phyloP scores from a whole-genome alignment of 164 flowering plant genomes.

The Paratinospora sagittata region DNA sequence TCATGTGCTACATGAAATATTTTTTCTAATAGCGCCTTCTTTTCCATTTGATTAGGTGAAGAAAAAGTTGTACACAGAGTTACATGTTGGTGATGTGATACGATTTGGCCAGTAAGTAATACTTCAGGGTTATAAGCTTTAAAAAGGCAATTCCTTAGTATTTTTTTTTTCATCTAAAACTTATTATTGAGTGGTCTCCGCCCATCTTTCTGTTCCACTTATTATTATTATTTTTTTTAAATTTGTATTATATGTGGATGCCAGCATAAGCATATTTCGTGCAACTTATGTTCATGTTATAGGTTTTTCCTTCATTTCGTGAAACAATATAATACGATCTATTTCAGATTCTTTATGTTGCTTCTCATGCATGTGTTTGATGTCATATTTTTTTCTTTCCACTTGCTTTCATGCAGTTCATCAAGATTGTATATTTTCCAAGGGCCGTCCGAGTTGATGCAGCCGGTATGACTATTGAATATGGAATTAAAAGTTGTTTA shows the following conservation, averaged over 20 bases:
- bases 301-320: too few species aligned
- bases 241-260: too few species aligned
- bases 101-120: conserved; percentile 90
- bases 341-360: too few species aligned
- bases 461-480: conserved; percentile 45
- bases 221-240: too few species aligned
- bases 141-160: not conserved
- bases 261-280: too few species aligned
- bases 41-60: conserved; percentile 47
- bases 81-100: conserved; percentile 95
- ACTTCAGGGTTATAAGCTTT: not conserved
- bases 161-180: not conserved
- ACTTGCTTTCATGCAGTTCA: too few species aligned
- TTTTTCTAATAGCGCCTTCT: conserved; percentile 5
- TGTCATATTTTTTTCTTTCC: too few species aligned
- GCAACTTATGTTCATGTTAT: too few species aligned
- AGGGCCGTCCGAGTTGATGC: conserved; percentile 95
- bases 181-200: not conserved
- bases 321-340: too few species aligned
- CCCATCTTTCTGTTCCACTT: too few species aligned
- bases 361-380: too few species aligned
- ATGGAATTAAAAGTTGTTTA: not conserved
- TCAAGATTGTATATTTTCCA: conserved; percentile 56
- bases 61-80: conserved; percentile 57
- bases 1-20: not conserved